Evolutionary conservation across 1,284 basidiomycete species (phyloP), one percentile per base, ranked within the genome.

Genomic region (Sphaerobolus stellatus): DNA sequence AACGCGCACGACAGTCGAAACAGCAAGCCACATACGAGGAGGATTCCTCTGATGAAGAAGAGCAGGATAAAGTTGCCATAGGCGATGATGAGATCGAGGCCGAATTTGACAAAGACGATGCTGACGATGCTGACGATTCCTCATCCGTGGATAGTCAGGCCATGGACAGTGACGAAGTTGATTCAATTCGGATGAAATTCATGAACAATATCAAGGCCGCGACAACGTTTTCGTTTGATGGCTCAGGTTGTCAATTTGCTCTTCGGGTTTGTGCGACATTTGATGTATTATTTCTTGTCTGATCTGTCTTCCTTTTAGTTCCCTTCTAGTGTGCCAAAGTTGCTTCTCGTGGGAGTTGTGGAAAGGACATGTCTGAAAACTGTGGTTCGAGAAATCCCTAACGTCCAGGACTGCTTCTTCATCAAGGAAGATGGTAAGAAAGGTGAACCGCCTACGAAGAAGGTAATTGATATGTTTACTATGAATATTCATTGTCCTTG

Each of bases 321-420:
- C 68, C 68, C 74, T 20, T 76, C 83, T 44, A 77, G 85, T 64
- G 83, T 92, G 66, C 93, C 93, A 24, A 98, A 98, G 71, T 78
- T 98, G 36, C 77, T 98, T 29, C 81, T 98, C 31, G 92, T 97
- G 50, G 94, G 94, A 52, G 83, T 98, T 58, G 81, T 97, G 53
- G 94, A 98, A 70, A 80, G 87, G 55, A 84, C 86, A 16, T 97
- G 94, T 70, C 78, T 84, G 53, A 83, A 84, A 53, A 88, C 92
- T 2, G 78, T 98, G 59, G 78, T 98, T 56, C 90, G 93, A 57
- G 90, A 97, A 70, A 92, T 98, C 55, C 81, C 87, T 7, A 85
- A 86, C 24, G 95, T 98, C 65, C 81, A 81, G 3, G 86, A 94
- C 53, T 92, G 89, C 70, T 91, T 93, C 77, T 81, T 84, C 61